Evolutionary conservation across 176 grass and related monocot genomes (phyloP).

Genomic region (Microstegium vimineum): DNA sequence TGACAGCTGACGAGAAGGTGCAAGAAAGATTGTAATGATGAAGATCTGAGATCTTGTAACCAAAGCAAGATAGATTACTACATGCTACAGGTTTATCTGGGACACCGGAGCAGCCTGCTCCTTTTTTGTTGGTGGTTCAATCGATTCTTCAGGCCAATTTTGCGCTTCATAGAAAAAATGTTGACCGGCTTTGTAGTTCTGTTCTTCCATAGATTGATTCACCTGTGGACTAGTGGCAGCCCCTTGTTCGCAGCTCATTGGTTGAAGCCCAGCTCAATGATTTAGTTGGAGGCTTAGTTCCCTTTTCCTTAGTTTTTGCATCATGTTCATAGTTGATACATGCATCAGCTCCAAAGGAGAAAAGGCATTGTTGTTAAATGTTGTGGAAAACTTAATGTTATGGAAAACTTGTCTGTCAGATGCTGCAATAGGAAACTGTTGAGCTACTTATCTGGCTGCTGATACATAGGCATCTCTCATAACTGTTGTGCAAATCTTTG

Average conservation of each 20-base stretch:
- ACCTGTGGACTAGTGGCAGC: not conserved
- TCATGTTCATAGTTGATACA: conserved; percentile 28
- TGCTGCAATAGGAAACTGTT: not conserved
- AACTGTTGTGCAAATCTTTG: not conserved
- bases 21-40: conserved; percentile 11
- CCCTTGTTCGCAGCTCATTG: not conserved
- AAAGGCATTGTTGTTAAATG: not conserved
- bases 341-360: not conserved
- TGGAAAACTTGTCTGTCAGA: not conserved
- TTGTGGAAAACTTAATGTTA: not conserved
- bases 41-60: conserved; percentile 4
- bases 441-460: not conserved
- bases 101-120: not conserved
- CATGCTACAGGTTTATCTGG: conserved; percentile 4
- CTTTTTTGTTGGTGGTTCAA: not conserved
- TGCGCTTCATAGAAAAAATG: not conserved
- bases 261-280: not conserved
- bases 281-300: not conserved
- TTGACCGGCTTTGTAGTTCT: not conserved
- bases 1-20: conserved; percentile 27
- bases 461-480: not conserved
- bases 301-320: not conserved
- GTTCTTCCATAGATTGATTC: not conserved
- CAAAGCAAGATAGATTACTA: not conserved
- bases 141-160: not conserved